Evolutionary conservation across 208 protist species (phyloP).

Genomic region (Kentomonas sorsogonicus): DNA sequence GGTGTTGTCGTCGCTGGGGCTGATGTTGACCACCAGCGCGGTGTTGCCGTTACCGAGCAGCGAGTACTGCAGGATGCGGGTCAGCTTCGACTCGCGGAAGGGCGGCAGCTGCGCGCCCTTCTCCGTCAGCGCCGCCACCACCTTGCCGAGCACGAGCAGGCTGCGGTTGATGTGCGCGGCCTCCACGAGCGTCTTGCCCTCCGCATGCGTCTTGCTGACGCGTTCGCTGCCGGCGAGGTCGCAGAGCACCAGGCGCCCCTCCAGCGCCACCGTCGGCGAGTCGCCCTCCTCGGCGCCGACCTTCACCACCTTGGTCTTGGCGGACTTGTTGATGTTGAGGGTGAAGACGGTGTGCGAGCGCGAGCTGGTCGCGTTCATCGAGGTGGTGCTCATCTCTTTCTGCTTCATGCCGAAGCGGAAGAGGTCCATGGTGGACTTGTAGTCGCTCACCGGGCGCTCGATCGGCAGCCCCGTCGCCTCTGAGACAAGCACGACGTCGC

Average conservation of each 20-base stretch:
- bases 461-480: constrained; percentile 52
- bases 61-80: constrained; percentile 90
- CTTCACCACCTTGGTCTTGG: constrained; percentile 33
- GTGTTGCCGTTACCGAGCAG: constrained; percentile 90
- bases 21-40: constrained; percentile 86
- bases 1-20: constrained; percentile 74
- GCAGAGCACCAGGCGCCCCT: constrained; percentile 92
- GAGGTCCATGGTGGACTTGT: constrained; percentile 62
- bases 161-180: constrained; percentile 96
- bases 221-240: constrained; percentile 97
- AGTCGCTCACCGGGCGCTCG: constrained; percentile 54
- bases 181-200: constrained; percentile 91
- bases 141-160: constrained; percentile 90
- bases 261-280: constrained; percentile 38
- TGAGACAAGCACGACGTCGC: constrained; percentile 74
- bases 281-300: constrained; percentile 14
- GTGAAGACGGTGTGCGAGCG: constrained; percentile 92
- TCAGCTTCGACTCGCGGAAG: constrained; percentile 93
- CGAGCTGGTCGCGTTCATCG: constrained; percentile 89
- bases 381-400: constrained; percentile 88
- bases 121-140: constrained; percentile 79
- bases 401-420: constrained; percentile 75
- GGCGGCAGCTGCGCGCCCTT: constrained; percentile 76
- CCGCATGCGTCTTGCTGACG: constrained; percentile 82
- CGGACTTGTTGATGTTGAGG: constrained; percentile 79